Evolutionary conservation across 164 flowering plant species (phyloP), one percentile per base, ranked within the genome.

Genomic region (Tinospora cordifolia): DNA sequence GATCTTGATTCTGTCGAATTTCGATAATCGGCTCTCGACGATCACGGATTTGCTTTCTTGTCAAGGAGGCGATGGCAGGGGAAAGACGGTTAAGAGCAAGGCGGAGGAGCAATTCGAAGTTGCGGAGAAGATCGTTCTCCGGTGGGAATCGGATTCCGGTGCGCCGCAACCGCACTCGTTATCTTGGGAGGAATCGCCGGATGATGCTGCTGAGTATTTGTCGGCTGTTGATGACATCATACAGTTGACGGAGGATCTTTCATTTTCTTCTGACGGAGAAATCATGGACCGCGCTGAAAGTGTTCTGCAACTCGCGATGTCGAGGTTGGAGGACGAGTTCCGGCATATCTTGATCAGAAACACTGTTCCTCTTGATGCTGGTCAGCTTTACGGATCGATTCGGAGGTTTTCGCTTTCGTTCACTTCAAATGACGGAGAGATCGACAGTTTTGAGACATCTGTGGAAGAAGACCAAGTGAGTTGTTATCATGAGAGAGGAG

Each of bases 321-420:
- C 80, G 26, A 76, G 74, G 51, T 68, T 88, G 64, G 89, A 88
- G 84, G 90, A 87, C 19, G 93, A 88, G 75, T 84, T 88, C 66
- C 77, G 85, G 8, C 78, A 72, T 34, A 69, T 86, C 26, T 67
- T 88, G 70, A 70, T 79, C 9, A 68, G 82, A 27, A 82, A 77
- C 51, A 78, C 83, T 0, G 72, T 81, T n/a, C 86, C 85, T 1
- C 72, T 86, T 2, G 88, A 88, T 62, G 80, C 86, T 0, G 91
- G 81, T 13, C 72, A 84, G 64, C 77, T 90, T 12, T 78, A 84
- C 66, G 86, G 91, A 0, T 86, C 88, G 69, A 87, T 88, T 54
- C 80, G 84, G 38, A 73, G 88, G 75, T 77, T 75, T 69, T 80
- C 86, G 22, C 72, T 87, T 21, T 90, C 93, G 3, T 81, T 85